Base-by-base conservation (phyloP, 257 asterid genomes). In the Jasminum sambac region DNA sequence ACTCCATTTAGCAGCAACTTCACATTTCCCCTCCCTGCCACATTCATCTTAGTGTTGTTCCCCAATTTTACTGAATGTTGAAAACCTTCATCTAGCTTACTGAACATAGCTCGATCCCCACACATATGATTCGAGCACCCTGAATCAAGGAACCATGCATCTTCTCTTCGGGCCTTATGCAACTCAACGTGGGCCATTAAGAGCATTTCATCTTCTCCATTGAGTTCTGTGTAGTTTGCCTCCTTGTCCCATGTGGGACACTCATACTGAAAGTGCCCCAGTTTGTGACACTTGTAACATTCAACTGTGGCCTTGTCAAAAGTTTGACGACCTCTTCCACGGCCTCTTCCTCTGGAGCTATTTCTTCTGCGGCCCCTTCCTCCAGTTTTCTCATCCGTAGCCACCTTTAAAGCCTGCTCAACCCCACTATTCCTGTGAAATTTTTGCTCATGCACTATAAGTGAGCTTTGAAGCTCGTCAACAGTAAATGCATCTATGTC, bases 91-190 rank as follows among this genome's bases (percentile, higher is more conserved):
- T 65, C 52, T 23, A 65, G 26, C 50, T 4, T 39, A 1, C 24
- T 6, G 24, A 65, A 65, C 69, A 19, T 12, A 34, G 2, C 37
- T 39, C 38, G 36, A 40, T 65, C 25, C 38, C 52, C 69, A 39
- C 52, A 10, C 50, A 65, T 65, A 8, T 63, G 67, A 63, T 63
- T 63, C 1, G 11, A 19, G 40, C 67, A 63, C 26, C 67, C 40
- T 6, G 67, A 63, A 30, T 63, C 39, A 63, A 63, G 37, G 8
- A 63, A 63, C 67, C 67, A 63, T 6, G 34, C 36, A 30, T 30
- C 40, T 34, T 63, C 40, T 63, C 67, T 26, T 63, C 34, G 11
- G 17, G 17, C 40, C 34, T 3, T 11, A 2, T 63, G 16, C 12
- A 0, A 5, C 12, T 10, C 34, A 39, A 63, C 37, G 2, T 63